These are phyloP conservation scores for Xylaria bambusicola DNA, from an alignment of 495 filamentous ascomycete genomes.

Conservation along the genomic window DNA sequence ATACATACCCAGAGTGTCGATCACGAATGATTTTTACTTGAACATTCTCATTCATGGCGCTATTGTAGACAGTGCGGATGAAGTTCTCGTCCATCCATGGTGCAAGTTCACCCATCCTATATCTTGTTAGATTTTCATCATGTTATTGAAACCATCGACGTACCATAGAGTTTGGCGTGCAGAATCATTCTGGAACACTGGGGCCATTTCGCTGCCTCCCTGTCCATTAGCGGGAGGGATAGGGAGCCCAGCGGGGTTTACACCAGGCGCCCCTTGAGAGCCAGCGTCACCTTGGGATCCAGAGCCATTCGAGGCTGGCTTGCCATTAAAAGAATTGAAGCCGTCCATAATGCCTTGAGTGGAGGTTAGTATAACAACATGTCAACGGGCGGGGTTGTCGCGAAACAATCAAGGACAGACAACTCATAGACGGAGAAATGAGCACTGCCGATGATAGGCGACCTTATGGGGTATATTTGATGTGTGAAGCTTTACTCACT, in stretches of 20 bases:
- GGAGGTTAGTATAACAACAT: conserved; percentile 10
- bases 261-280: conserved; percentile 32
- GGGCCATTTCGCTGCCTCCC: conserved; percentile 24
- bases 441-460: too few relatives aligned
- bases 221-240: conserved; percentile 33
- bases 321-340: conserved; percentile 38
- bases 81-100: conserved; percentile 99
- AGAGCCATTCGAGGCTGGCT: conserved; percentile 33
- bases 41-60: conserved; percentile 81
- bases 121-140: conserved; percentile 19
- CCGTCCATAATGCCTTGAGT: conserved; percentile 29
- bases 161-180: conserved; percentile 48
- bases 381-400: background rate
- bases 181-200: conserved; percentile 28
- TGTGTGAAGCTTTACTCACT: too few relatives aligned
- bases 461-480: too few relatives aligned
- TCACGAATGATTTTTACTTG: conserved; percentile 99
- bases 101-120: conserved; percentile 98
- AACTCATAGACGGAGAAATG: too few relatives aligned
- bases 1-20: conserved; percentile 93
- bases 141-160: background rate
- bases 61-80: conserved; percentile 89
- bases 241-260: conserved; percentile 26
- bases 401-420: background rate
- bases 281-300: conserved; percentile 33